A percentile compares a stretch with the other conserved stretches of the same genome.
phyloP scores from a whole-genome alignment of 345 rosid species.

The Acer negundo region DNA sequence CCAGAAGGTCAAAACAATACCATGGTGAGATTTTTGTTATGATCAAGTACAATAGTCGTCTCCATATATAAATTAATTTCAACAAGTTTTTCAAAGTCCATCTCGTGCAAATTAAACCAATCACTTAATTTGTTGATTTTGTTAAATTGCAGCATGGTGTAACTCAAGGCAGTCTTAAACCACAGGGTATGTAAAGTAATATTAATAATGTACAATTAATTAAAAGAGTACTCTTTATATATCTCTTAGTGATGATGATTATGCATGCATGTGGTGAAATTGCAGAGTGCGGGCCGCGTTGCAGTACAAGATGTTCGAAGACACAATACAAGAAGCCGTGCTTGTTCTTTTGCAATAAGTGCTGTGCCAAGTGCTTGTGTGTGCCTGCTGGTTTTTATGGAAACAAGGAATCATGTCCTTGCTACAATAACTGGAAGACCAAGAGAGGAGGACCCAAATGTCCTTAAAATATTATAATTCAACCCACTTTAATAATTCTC shows the following conservation, averaged over 20 bases:
- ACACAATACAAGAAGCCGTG: slow-evolving; percentile 58
- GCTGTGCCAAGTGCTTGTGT: slow-evolving; percentile 68
- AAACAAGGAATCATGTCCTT: slow-evolving; percentile 58
- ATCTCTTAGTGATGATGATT: background rate
- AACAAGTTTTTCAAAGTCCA: background rate
- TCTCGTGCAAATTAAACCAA: background rate
- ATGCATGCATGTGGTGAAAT: background rate
- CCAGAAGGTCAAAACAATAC: slow-evolving; percentile 24
- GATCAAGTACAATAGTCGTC: background rate
- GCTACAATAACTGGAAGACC: slow-evolving; percentile 63
- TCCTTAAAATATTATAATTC: slow-evolving; percentile 33
- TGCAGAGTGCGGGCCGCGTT: slow-evolving; percentile 46
- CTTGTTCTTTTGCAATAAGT: slow-evolving; percentile 65
- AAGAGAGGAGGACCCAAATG: slow-evolving; percentile 61
- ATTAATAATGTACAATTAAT: too few relatives aligned
- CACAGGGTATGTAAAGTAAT: slow-evolving; percentile 40
- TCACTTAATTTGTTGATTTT: background rate
- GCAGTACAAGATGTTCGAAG: slow-evolving; percentile 51
- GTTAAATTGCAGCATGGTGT: slow-evolving; percentile 39
- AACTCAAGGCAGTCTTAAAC: slow-evolving; percentile 57
- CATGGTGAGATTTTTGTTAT: slow-evolving; percentile 17
- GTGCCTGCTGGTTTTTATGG: slow-evolving; percentile 68
- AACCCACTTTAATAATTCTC: too few relatives aligned
- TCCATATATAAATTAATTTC: background rate
- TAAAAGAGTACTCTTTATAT: too few relatives aligned